A percentile compares a stretch with the other conserved stretches of the same genome.
Evolutionary conservation across 23 red algal genomes (phyloP).

Genomic region (Gracilariopsis chorda): DNA sequence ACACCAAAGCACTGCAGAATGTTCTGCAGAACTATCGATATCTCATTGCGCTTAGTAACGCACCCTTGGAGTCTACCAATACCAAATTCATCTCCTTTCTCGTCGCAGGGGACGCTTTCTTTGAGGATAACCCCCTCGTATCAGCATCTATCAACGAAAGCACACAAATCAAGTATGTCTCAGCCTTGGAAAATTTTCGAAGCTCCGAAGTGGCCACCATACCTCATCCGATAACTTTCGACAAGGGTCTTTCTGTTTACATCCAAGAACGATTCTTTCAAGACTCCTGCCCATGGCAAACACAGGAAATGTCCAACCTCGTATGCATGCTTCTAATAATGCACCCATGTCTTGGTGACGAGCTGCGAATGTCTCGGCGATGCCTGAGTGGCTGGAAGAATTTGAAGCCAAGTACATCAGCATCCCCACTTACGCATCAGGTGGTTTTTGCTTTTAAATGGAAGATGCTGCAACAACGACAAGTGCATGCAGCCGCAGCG

Average conservation of each 20-base stretch:
- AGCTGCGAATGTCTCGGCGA: background rate
- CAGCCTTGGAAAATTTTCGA: background rate
- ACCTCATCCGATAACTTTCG: no score
- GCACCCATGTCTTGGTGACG: background rate
- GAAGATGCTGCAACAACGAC: background rate
- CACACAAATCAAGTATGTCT: background rate
- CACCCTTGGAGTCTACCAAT: no score
- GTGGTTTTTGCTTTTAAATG: background rate
- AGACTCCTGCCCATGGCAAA: background rate
- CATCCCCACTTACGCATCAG: background rate
- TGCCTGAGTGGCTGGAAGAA: background rate
- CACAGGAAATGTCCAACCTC: slow-evolving; percentile 7
- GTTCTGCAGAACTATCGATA: no score
- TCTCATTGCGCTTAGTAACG: no score
- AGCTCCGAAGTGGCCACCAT: background rate
- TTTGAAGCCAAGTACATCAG: background rate
- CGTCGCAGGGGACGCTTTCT: no score
- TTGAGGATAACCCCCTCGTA: background rate
- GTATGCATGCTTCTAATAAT: background rate
- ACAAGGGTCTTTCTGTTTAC: background rate
- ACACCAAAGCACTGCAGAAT: no score
- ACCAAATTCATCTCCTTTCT: no score
- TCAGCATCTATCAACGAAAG: background rate
- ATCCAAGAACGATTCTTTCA: background rate
- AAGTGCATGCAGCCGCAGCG: background rate